Evolutionary conservation across 495 filamentous ascomycete species (phyloP).

Genomic region (Haplographium delicatum): DNA sequence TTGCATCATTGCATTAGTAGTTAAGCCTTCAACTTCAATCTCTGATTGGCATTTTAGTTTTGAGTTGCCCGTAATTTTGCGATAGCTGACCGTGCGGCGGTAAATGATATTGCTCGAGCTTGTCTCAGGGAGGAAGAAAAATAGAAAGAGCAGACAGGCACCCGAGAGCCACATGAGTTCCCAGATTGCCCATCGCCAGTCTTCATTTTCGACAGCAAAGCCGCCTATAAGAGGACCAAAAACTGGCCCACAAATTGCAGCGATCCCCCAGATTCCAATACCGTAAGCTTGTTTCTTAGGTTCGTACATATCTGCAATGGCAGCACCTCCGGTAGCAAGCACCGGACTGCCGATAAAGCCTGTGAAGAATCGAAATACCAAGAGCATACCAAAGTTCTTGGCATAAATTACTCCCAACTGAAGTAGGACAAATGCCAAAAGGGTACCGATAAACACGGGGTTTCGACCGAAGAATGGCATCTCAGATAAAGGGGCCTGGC

Average conservation of each 20-base stretch:
- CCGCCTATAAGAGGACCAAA: constrained; percentile 55
- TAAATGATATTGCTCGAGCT: constrained; percentile 53
- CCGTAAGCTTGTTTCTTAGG: constrained; percentile 57
- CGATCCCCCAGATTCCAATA: constrained; percentile 50
- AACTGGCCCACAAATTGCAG: constrained; percentile 54
- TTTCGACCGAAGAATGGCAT: constrained; percentile 40
- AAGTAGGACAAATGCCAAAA: constrained; percentile 53
- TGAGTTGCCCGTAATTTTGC: constrained; percentile 23
- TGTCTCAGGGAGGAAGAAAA: constrained; percentile 53
- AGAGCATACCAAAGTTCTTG: constrained; percentile 53
- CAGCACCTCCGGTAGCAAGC: constrained; percentile 56
- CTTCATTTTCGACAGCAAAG: constrained; percentile 44
- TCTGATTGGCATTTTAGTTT: constrained; percentile 18
- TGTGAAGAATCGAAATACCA: constrained; percentile 56
- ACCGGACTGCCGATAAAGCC: constrained; percentile 64
- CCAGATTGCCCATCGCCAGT: constrained; percentile 61
- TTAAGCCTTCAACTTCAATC: constrained; percentile 28
- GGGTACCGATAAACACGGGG: constrained; percentile 52
- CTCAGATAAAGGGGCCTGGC: constrained; percentile 28
- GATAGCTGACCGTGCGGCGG: constrained; percentile 48
- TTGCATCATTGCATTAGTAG: constrained; percentile 7
- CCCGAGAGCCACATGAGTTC: constrained; percentile 39
- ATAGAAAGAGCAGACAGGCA: constrained; percentile 19
- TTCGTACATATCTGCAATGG: constrained; percentile 56
- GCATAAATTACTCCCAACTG: constrained; percentile 56